Percentiles rank a stretch among this genome's conserved stretches.
Conservation (phyloP, 768 basidiomycete species). For the Macrolepiota albuminosa region DNA sequence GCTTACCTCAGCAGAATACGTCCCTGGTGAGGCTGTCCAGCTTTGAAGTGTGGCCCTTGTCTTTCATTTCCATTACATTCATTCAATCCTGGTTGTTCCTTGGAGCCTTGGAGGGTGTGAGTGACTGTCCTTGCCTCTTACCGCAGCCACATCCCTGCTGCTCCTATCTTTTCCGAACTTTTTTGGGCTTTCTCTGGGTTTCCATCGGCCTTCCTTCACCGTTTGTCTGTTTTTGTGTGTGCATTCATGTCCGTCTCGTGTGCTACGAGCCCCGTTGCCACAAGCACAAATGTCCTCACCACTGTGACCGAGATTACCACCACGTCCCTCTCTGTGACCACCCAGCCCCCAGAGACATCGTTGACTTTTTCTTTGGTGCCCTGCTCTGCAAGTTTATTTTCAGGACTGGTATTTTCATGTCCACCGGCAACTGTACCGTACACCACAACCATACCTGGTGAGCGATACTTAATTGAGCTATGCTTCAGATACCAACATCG, state of each 20-base stretch:
- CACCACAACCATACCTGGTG: constrained; percentile 21
- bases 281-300: constrained; percentile 33
- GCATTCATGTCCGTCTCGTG: constrained; percentile 33
- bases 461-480: constrained; percentile 12
- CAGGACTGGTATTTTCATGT: constrained; percentile 8
- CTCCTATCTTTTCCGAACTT: constrained; percentile 1
- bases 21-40: constrained; percentile 16
- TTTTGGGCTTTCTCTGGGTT: not conserved
- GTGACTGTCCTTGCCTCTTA: constrained; percentile 3
- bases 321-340: constrained; percentile 29
- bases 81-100: constrained; percentile 7
- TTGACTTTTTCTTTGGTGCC: constrained; percentile 27
- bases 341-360: constrained; percentile 20
- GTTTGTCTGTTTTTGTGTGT: constrained; percentile 11
- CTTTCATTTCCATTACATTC: constrained; percentile 9
- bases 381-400: constrained; percentile 19
- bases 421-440: constrained; percentile 10
- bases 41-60: constrained; percentile 1
- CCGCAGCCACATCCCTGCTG: constrained; percentile 6
- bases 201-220: constrained; percentile 1
- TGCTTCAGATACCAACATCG: constrained; percentile 8
- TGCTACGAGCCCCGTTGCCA: constrained; percentile 37
- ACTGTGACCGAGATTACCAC: constrained; percentile 30
- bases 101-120: constrained; percentile 13
- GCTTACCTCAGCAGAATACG: constrained; percentile 14